Percentiles rank a stretch among this genome's conserved stretches.
Evolutionary conservation across 352 stramenopile genomes (phyloP).

Genomic region (Globisporangium camurandrum): DNA sequence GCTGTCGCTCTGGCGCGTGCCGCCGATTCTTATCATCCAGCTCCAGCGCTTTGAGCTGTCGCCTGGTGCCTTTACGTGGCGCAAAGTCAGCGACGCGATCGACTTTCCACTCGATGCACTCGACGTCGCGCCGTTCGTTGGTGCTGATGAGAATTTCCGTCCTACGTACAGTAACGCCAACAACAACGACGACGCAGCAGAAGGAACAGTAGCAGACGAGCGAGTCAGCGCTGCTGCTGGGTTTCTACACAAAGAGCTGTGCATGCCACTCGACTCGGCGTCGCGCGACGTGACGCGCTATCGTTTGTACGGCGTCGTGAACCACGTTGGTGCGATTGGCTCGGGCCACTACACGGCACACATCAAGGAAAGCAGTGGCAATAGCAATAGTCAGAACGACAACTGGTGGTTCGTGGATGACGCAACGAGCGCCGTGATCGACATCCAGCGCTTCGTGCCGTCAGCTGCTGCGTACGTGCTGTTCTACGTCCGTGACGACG

Average conservation of each 20-base stretch:
- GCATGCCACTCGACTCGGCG: slow-evolving; percentile 33
- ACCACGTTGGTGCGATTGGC: slow-evolving; percentile 91
- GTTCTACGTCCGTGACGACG: slow-evolving; percentile 59
- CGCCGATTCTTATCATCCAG: slow-evolving; percentile 51
- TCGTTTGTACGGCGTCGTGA: slow-evolving; percentile 92
- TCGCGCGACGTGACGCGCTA: slow-evolving; percentile 55
- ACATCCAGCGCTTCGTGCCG: slow-evolving; percentile 23
- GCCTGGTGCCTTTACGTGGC: slow-evolving; percentile 46
- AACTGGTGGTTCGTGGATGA: slow-evolving; percentile 95
- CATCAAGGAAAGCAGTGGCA: slow-evolving; percentile 26
- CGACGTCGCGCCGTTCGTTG: slow-evolving; percentile 56
- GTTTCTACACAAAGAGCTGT: slow-evolving; percentile 28
- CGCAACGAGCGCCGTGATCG: slow-evolving; percentile 15
- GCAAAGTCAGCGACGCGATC: slow-evolving; percentile 87
- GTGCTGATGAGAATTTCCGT: not conserved
- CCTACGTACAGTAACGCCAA: not conserved
- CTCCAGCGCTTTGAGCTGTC: slow-evolving; percentile 59
- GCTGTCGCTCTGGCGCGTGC: slow-evolving; percentile 43
- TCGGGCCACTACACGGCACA: slow-evolving; percentile 90
- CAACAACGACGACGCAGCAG: not conserved
- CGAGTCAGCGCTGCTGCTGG: slow-evolving; percentile 19
- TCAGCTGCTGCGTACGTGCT: slow-evolving; percentile 59
- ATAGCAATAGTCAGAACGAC: slow-evolving; percentile 12
- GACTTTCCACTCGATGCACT: slow-evolving; percentile 87
- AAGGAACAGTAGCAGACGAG: not conserved